Evolutionary conservation across 2,329 filamentous ascomycete genomes (phyloP).

Genomic region (Exophiala bonariae): DNA sequence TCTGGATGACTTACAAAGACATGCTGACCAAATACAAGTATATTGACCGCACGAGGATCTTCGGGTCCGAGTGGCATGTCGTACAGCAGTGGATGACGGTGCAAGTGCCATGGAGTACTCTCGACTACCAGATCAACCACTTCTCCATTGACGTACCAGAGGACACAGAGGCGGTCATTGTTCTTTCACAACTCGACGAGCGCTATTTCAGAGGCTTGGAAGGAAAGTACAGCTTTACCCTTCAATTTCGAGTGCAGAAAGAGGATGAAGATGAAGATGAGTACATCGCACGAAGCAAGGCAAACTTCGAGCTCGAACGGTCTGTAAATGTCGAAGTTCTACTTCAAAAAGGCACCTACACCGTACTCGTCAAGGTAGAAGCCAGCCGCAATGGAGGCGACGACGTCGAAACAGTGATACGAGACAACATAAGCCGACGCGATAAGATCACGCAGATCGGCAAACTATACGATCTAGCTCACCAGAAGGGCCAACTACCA

Average conservation of each 20-base stretch:
- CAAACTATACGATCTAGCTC: slow-evolving; percentile 48
- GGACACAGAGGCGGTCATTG: slow-evolving; percentile 56
- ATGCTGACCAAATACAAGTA: slow-evolving; percentile 60
- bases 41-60: slow-evolving; percentile 62
- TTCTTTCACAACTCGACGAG: slow-evolving; percentile 60
- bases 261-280: slow-evolving; percentile 57
- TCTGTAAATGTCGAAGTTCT: slow-evolving; percentile 76
- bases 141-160: slow-evolving; percentile 57
- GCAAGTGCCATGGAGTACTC: slow-evolving; percentile 60
- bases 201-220: slow-evolving; percentile 60
- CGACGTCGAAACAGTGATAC: slow-evolving; percentile 58
- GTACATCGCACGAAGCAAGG: slow-evolving; percentile 58
- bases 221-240: slow-evolving; percentile 58
- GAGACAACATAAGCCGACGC: slow-evolving; percentile 63
- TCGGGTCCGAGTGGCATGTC: slow-evolving; percentile 61
- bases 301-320: slow-evolving; percentile 64
- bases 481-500: slow-evolving; percentile 40
- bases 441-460: slow-evolving; percentile 66
- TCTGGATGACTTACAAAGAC: slow-evolving; percentile 63
- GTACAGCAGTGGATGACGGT: slow-evolving; percentile 63
- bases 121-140: slow-evolving; percentile 60
- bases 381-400: slow-evolving; percentile 59
- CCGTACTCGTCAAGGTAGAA: slow-evolving; percentile 72
- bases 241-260: slow-evolving; percentile 59
- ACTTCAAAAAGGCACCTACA: slow-evolving; percentile 73